A percentile compares a stretch with the other conserved stretches of the same genome.
These are phyloP conservation scores for Salix udensis DNA, from an alignment of 345 rosid species.

Conservation along the genomic window DNA sequence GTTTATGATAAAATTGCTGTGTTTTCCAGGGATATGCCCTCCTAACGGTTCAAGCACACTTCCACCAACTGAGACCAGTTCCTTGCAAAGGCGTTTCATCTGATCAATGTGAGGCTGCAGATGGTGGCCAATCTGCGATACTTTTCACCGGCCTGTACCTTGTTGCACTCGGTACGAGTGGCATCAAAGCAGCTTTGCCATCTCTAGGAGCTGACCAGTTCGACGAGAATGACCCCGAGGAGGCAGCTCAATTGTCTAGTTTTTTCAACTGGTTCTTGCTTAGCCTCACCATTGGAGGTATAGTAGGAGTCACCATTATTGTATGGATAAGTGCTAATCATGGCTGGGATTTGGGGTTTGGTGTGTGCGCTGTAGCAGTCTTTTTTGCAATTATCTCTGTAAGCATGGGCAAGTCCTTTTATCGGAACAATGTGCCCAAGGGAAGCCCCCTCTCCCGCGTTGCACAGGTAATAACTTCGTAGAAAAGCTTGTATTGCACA, in stretches of 20 bases:
- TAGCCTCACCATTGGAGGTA: conserved; percentile 44
- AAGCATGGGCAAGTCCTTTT: conserved; percentile 48
- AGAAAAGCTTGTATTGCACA: background rate
- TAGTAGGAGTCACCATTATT: conserved; percentile 45
- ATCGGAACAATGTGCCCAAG: conserved; percentile 39
- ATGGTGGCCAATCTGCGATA: conserved; percentile 30
- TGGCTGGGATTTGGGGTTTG: conserved; percentile 60
- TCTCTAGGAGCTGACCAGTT: conserved; percentile 67
- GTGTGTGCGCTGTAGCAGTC: conserved; percentile 29
- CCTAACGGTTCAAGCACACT: conserved; percentile 49
- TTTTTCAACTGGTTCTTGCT: conserved; percentile 67
- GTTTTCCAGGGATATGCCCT: conserved; percentile 44
- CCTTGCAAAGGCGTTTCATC: conserved; percentile 44
- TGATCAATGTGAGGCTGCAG: conserved; percentile 37
- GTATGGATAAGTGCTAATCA: conserved; percentile 48
- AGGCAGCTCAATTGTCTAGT: conserved; percentile 41
- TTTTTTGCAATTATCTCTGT: conserved; percentile 29
- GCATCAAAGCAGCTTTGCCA: conserved; percentile 52
- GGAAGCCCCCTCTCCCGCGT: conserved; percentile 50
- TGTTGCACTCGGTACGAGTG: conserved; percentile 50
- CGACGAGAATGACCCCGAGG: conserved; percentile 42
- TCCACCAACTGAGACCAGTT: conserved; percentile 41
- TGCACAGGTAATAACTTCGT: conserved; percentile 33
- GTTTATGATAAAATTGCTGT: background rate
- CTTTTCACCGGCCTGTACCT: conserved; percentile 49